Base-by-base conservation (phyloP, 805 yeast species). In the Lipomyces lipofer region DNA sequence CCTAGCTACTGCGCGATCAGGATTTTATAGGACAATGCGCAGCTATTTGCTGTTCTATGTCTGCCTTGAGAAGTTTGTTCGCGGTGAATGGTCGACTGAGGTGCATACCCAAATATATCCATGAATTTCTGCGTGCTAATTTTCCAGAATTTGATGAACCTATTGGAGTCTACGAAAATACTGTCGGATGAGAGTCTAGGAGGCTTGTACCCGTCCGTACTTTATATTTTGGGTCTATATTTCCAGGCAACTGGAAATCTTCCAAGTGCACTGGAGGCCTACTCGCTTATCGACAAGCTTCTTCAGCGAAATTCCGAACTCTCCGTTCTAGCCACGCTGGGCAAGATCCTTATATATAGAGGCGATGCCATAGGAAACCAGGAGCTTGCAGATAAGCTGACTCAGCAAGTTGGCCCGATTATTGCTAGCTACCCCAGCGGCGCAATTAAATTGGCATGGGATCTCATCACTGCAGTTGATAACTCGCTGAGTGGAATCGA, bases 221-320 rank as follows among this genome's bases (percentile, higher is more conserved):
- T 58, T 13, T 58, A 59, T 39, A 12, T 55, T 6, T 27, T 46
- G 22, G 63, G 62, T 13, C 8, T 58, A 29, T 57, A 57, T 30
- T 58, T 57, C 33, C 63, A 59, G 15, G 44, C 54, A 7, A 59
- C 62, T 2, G 63, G 62, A 12, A 46, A 47, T 8, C 49, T 55
- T 6, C 33, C 22, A 2, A 42, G 49, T 40, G 63, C 63, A 1
- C 24, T 51, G 4, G 58, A 58, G 27, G 42, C 51, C 6, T 59
- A 36, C 25, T 24, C 29, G 4, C 15, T 50, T 19, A 39, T 59
- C 9, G 17, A 25, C 17, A 25, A 17, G 9, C 13, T 40, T 13
- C 24, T 45, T n/a, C 45, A 33, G 13, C 28, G n/a, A 10, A 29
- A 36, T 5, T 45, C 52, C 9, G 62, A 58, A 24, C 43, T 56